Conservation (phyloP, 805 yeast genomes). For the Saccharomycopsis guyanensis region DNA sequence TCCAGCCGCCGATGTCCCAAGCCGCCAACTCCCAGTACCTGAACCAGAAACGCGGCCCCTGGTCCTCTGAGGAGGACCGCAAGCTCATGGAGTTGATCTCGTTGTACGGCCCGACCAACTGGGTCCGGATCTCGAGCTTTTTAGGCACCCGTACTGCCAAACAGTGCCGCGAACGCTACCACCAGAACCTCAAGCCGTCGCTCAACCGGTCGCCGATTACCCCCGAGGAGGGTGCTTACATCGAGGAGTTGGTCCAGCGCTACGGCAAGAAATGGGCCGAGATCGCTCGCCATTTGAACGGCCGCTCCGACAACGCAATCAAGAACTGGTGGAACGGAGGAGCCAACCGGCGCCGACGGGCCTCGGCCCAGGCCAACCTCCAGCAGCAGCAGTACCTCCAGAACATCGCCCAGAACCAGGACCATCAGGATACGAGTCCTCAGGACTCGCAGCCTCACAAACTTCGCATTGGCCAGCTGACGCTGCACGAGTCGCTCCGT, state of each 20-base stretch:
- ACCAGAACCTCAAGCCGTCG: constrained; percentile 82
- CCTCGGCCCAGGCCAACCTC: constrained; percentile 28
- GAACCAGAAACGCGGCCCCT: constrained; percentile 49
- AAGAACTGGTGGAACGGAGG: constrained; percentile 98
- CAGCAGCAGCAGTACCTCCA: constrained; percentile 13
- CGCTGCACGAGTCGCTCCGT: constrained; percentile 1
- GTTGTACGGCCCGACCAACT: constrained; percentile 70
- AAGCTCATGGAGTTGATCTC: constrained; percentile 61
- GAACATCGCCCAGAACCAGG: not conserved
- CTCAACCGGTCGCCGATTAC: constrained; percentile 78
- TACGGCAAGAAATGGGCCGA: constrained; percentile 94
- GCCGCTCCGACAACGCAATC: constrained; percentile 84
- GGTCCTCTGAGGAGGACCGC: constrained; percentile 83
- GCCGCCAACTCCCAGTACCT: not conserved
- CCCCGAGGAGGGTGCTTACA: constrained; percentile 72
- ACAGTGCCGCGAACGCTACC: constrained; percentile 87
- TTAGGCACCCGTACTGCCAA: constrained; percentile 78
- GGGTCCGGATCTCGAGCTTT: constrained; percentile 78
- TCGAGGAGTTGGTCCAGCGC: constrained; percentile 68
- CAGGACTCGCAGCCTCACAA: constrained; percentile 5
- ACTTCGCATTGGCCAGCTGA: not conserved
- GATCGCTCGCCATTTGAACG: constrained; percentile 79
- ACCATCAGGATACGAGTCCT: constrained; percentile 18
- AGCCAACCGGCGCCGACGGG: constrained; percentile 70
- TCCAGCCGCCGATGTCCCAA: not conserved